Evolutionary conservation across 2,329 filamentous ascomycete genomes (phyloP).

Genomic region (Metarhizium guizhouense): DNA sequence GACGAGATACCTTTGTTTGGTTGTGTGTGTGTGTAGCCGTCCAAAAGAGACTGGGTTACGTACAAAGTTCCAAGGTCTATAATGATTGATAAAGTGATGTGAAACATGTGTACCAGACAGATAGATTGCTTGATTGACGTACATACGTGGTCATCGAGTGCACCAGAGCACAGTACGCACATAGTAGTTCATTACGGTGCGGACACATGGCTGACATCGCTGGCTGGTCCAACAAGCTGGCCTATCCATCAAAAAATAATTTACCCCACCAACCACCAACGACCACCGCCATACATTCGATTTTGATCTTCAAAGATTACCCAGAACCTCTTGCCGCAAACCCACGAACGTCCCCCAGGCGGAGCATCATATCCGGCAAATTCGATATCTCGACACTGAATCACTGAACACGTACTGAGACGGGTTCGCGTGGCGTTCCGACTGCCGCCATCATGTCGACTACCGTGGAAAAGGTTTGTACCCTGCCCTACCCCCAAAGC

Average conservation of each 20-base stretch:
- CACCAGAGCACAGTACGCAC: background rate
- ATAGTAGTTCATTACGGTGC: background rate
- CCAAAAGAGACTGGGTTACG: constrained; percentile 3
- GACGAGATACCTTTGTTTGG: constrained; percentile 10
- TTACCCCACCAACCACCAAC: constrained; percentile 28
- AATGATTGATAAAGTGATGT: background rate
- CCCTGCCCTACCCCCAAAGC: constrained; percentile 2
- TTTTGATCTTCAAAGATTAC: background rate
- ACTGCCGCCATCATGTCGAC: constrained; percentile 68
- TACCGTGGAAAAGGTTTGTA: constrained; percentile 81
- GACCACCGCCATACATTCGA: background rate
- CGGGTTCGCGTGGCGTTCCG: background rate
- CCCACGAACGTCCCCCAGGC: background rate
- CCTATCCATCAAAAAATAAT: constrained; percentile 19
- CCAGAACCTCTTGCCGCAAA: background rate
- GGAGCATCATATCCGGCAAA: background rate
- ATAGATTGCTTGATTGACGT: background rate
- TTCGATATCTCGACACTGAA: background rate
- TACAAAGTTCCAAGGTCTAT: background rate
- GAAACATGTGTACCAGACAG: background rate
- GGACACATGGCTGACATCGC: constrained; percentile 19
- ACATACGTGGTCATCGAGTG: background rate
- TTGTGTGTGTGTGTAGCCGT: constrained; percentile 1
- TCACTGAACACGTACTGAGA: background rate
- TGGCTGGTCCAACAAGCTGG: constrained; percentile 11